Evolutionary conservation across 306 rosid species (phyloP), one percentile per base, ranked within the genome.

Genomic region (Trifolium dubium): DNA sequence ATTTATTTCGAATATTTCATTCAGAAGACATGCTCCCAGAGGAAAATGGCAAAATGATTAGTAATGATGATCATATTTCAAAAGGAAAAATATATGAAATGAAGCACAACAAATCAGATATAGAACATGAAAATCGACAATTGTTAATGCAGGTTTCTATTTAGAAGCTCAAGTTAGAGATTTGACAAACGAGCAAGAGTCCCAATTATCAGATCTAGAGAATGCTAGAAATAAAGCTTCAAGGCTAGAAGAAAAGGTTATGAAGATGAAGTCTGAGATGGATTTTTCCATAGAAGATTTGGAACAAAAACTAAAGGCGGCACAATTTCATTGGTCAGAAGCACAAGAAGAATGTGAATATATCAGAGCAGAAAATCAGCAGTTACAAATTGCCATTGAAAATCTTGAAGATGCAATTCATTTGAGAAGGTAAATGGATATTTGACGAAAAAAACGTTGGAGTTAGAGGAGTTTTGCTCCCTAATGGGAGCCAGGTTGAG

Each of bases 121-220:
- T 68, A 69, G 85, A 85, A 74, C 78, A 84, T 43, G 86, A 84
- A 76, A 87, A 86, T n/a, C 64, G 75, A 43, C 77, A 77, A 53
- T 79, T 89, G 71, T 78, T 81, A 6, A 79, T 2, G 44, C 58
- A 4, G 6, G 63, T 80, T 44, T 80, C 90, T 71, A 83, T 64
- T 84, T 89, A 71, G 92, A 89, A 78, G 84, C 79, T 53, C 87
- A 80, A 19, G 54, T 85, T 70, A 74, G 75, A 67, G 75, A 78
- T 69, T 76, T 84, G 85, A 81, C 80, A 34, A 74, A 81, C 35
- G 75, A 84, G 60, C 85, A 69, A 73, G 86, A 82, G 65, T 81
- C 78, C 31, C 29, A 4, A 53, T 78, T 73, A 68, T 81, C 84
- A 74, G 89, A 77, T 69, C 80, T 85, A 31, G 80, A 84, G 85